These are phyloP conservation scores for Septoria linicola DNA, from an alignment of 2,329 filamentous ascomycete species.

Conservation along the genomic window DNA sequence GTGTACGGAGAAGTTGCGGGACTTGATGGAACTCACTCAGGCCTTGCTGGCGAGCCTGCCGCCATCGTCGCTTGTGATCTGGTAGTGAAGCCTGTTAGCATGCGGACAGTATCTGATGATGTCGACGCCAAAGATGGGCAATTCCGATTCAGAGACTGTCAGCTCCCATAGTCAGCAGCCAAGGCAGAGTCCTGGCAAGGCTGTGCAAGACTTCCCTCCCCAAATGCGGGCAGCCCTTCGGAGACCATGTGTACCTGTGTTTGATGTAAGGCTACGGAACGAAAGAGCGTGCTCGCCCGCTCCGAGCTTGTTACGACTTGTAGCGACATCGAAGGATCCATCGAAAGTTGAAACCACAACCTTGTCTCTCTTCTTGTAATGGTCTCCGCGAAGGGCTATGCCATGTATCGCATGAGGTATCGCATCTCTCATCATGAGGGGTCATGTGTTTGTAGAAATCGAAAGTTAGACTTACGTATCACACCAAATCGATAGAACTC, in stretches of 20 bases:
- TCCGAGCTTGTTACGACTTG: background rate
- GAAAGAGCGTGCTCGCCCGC: background rate
- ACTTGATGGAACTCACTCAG: no score
- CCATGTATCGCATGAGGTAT: no score
- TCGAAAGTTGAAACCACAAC: no score
- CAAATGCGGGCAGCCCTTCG: background rate
- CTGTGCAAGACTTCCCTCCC: constrained; percentile 4
- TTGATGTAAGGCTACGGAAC: no score
- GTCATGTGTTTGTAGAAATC: background rate
- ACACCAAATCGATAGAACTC: no score
- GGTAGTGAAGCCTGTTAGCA: no score
- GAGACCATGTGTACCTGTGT: background rate
- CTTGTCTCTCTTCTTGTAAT: background rate
- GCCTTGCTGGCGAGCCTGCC: no score
- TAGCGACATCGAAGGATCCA: background rate
- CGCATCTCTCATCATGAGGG: background rate
- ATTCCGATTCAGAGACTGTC: background rate
- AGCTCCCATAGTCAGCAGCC: background rate
- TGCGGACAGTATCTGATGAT: no score
- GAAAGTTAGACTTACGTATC: no score
- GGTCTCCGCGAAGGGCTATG: no score
- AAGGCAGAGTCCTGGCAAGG: constrained; percentile 3
- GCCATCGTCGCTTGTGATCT: background rate
- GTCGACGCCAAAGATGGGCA: background rate
- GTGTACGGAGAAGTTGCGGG: no score